phyloP scores from a whole-genome alignment of 345 rosid species.

The Corchorus capsularis region DNA sequence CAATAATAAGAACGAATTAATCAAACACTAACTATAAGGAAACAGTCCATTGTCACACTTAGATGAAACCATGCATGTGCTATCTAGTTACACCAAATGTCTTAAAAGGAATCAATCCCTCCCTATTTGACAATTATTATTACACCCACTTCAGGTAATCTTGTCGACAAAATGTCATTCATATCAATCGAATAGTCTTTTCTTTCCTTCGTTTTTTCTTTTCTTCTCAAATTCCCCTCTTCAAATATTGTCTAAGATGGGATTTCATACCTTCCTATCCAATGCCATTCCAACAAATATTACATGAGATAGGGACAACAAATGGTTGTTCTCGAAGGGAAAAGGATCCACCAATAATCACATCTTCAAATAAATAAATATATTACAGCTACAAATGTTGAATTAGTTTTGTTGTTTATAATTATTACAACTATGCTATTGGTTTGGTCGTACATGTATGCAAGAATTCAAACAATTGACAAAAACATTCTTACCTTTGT shows the following conservation, averaged over 20 bases:
- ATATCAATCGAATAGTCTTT: constrained; percentile 11
- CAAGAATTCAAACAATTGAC: constrained; percentile 27
- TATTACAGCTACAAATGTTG: no score
- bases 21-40: constrained; percentile 12
- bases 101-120: constrained; percentile 25
- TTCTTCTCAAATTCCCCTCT: background rate
- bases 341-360: constrained; percentile 24
- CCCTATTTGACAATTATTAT: constrained; percentile 32
- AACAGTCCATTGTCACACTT: constrained; percentile 20
- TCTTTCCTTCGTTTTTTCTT: background rate
- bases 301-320: background rate
- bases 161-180: constrained; percentile 30
- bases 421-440: background rate
- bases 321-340: constrained; percentile 14
- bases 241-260: constrained; percentile 11
- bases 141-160: constrained; percentile 33
- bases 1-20: background rate
- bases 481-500: constrained; percentile 13
- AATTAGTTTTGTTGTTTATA: background rate
- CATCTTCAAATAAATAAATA: background rate
- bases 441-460: constrained; percentile 18
- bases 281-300: constrained; percentile 21
- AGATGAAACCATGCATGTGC: constrained; percentile 49
- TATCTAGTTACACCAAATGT: constrained; percentile 44
- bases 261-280: constrained; percentile 40